Percentiles rank a stretch among this genome's conserved stretches.
These are phyloP conservation scores for Phlegmacium glaucopus DNA, from an alignment of 768 basidiomycete species.

Conservation along the genomic window DNA sequence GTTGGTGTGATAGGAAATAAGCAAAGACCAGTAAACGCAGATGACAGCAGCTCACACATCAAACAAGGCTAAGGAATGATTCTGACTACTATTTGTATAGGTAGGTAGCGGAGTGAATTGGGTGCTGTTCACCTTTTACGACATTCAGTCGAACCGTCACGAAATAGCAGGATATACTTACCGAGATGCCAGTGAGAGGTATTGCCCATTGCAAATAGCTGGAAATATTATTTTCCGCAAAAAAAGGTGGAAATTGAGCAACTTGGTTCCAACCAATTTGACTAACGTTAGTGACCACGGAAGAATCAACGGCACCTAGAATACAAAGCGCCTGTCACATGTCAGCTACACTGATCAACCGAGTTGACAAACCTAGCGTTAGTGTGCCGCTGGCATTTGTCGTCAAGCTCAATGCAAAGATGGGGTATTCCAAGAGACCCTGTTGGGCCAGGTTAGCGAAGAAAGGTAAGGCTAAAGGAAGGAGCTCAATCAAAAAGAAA, in stretches of 20 bases:
- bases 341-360: neutral
- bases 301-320: conserved; percentile 71
- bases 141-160: neutral
- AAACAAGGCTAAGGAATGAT: conserved; percentile 62
- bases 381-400: conserved; percentile 59
- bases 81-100: conserved; percentile 53
- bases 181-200: conserved; percentile 51
- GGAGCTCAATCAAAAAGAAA: conserved; percentile 1
- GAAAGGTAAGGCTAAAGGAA: conserved; percentile 61
- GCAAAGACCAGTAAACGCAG: neutral
- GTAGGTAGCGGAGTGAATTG: conserved; percentile 54
- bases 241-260: conserved; percentile 67
- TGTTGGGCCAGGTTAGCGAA: conserved; percentile 57
- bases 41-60: conserved; percentile 55
- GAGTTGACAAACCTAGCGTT: conserved; percentile 46
- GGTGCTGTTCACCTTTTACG: conserved; percentile 52
- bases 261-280: conserved; percentile 73
- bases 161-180: conserved; percentile 24
- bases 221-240: conserved; percentile 51
- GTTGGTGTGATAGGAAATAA: neutral
- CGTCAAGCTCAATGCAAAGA: conserved; percentile 71
- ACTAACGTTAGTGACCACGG: conserved; percentile 58
- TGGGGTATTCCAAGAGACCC: conserved; percentile 66
- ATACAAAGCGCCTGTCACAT: conserved; percentile 2
- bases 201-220: conserved; percentile 80